phyloP scores from a whole-genome alignment of 371 early-diverging fungal species.

The Mortierella sp. region DNA sequence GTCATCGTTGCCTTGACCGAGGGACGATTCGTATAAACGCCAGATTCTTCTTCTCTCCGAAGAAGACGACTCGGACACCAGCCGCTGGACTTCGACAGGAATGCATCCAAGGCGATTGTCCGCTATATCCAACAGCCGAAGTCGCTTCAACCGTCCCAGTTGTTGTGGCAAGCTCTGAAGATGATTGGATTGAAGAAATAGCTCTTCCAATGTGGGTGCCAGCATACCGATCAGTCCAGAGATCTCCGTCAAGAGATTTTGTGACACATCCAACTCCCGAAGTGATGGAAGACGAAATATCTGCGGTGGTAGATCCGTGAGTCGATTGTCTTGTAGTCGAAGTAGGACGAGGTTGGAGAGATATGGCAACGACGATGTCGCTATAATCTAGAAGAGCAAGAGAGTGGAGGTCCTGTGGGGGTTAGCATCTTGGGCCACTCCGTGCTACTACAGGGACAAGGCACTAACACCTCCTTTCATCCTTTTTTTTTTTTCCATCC shows the following conservation, averaged over 20 bases:
- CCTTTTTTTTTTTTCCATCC: too few relatives aligned
- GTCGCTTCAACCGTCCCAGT: slow-evolving; percentile 55
- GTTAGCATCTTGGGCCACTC: too few relatives aligned
- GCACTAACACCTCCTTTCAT: too few relatives aligned
- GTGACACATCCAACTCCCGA: slow-evolving; percentile 67
- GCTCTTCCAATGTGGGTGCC: slow-evolving; percentile 50
- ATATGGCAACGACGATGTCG: slow-evolving; percentile 31
- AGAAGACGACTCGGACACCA: slow-evolving; percentile 35
- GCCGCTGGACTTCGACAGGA: slow-evolving; percentile 59
- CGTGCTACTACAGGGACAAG: too few relatives aligned
- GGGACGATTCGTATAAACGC: slow-evolving; percentile 16
- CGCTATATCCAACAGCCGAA: slow-evolving; percentile 69
- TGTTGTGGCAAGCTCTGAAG: slow-evolving; percentile 65
- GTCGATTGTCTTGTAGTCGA: slow-evolving; percentile 58
- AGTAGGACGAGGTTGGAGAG: slow-evolving; percentile 44
- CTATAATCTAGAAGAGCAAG: slow-evolving; percentile 22
- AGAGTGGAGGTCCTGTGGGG: too few relatives aligned
- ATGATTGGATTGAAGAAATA: slow-evolving; percentile 68
- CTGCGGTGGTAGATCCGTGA: slow-evolving; percentile 59
- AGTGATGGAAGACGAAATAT: slow-evolving; percentile 60
- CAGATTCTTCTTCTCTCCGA: slow-evolving; percentile 20
- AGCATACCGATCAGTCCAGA: slow-evolving; percentile 59
- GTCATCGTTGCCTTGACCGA: not conserved
- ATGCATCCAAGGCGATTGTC: slow-evolving; percentile 69
- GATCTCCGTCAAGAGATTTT: slow-evolving; percentile 61